Base-by-base conservation (phyloP, 306 rosid genomes). In the Vigna angularis region DNA sequence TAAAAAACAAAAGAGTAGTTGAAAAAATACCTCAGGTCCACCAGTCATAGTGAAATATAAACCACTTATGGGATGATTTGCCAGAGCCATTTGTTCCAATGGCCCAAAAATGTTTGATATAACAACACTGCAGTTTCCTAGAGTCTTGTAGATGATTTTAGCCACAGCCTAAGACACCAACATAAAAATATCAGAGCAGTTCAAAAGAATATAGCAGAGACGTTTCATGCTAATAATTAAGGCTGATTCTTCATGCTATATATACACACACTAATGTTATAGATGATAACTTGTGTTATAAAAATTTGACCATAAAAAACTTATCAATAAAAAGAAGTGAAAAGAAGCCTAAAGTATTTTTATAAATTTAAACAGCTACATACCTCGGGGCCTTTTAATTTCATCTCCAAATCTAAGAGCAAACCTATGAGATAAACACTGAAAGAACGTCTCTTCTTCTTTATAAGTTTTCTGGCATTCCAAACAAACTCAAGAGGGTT, bases 401-500 rank as follows among this genome's bases (percentile, higher is more conserved):
- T 91, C 82, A 77, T 85, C 66, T 87, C 78, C 65, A 79, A 20
- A 26, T 72, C 78, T 64, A 84, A 18, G 6, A 89, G 75, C 53
- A 64, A 20, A 3, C 62, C 84, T 12, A 56, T 44, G 56, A 91
- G 77, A 40, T 65, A 55, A 74, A 83, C 77, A 81, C 79, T 51
- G 11, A 78, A 72, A 64, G 91, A 91, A 1, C 18, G 26, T 65
- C 75, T 91, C 83, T 89, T 87, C 48, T 30, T 87, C 75, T 86
- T 75, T 62, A 91, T 87, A 55, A 72, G 2, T 14, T 81, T 64
- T 0, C 68, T 80, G 0, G 89, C 84, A 0, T 72, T 13, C 84
- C 81, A 70, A 36, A 91, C 86, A 83, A 84, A 89, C 13, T 83
- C 82, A n/a, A 89, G 77, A n/a, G 96, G 93, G 49, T 87, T 77